Conservation (phyloP, 345 rosid species). For the Punica granatum region DNA sequence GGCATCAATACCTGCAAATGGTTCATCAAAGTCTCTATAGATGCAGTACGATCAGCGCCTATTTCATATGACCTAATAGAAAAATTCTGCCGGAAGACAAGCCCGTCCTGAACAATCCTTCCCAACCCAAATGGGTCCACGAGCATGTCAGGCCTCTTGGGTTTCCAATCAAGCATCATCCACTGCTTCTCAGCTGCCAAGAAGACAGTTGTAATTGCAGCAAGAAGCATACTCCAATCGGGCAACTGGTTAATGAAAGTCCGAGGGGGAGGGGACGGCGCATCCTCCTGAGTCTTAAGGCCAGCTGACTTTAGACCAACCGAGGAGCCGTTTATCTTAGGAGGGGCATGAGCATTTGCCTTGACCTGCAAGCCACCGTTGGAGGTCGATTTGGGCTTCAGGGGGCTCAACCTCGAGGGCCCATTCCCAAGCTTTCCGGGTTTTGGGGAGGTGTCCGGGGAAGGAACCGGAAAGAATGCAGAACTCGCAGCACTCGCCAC, state of each 20-base stretch:
- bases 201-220: constrained; percentile 93
- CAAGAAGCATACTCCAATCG: constrained; percentile 99
- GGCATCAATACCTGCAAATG: constrained; percentile 68
- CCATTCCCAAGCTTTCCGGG: constrained; percentile 28
- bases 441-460: constrained; percentile 42
- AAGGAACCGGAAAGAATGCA: constrained; percentile 56
- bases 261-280: constrained; percentile 57
- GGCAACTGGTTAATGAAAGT: constrained; percentile 93
- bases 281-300: constrained; percentile 37
- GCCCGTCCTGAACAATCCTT: constrained; percentile 85
- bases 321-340: constrained; percentile 71
- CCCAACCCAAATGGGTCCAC: constrained; percentile 86
- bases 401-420: constrained; percentile 41
- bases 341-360: constrained; percentile 85
- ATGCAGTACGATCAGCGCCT: constrained; percentile 97
- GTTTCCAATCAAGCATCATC: constrained; percentile 99
- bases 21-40: constrained; percentile 95
- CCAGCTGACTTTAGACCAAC: constrained; percentile 43
- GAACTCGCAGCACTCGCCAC: constrained; percentile 64
- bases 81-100: constrained; percentile 81
- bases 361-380: constrained; percentile 48
- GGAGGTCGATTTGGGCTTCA: constrained; percentile 32
- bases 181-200: constrained; percentile 99
- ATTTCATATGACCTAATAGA: constrained; percentile 96
- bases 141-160: constrained; percentile 75